These are phyloP conservation scores for Suillus sp. DNA, from an alignment of 768 basidiomycete species.

Conservation along the genomic window DNA sequence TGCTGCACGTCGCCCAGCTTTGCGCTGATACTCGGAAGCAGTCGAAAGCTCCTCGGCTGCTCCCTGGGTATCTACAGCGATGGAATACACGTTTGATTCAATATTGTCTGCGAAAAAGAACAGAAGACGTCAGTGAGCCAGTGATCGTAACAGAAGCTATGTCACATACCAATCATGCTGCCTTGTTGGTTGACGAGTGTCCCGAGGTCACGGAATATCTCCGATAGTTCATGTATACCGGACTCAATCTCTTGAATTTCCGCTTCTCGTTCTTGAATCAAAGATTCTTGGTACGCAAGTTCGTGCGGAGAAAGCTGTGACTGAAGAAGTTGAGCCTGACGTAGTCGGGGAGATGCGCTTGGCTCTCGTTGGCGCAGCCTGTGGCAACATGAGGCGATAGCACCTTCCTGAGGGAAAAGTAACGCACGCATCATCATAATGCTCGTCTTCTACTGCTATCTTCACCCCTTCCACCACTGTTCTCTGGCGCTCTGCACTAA, in stretches of 20 bases:
- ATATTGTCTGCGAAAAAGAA: conserved; percentile 73
- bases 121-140: background rate
- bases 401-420: background rate
- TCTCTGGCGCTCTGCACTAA: conserved; percentile 87
- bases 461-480: conserved; percentile 88
- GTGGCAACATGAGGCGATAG: background rate
- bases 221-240: conserved; percentile 93
- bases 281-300: conserved; percentile 92
- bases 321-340: conserved; percentile 72
- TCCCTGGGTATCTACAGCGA: conserved; percentile 77
- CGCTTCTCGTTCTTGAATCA: conserved; percentile 78
- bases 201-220: conserved; percentile 96
- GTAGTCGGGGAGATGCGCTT: conserved; percentile 54
- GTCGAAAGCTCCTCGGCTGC: conserved; percentile 87
- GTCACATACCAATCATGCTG: conserved; percentile 80
- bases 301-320: conserved; percentile 86
- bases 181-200: conserved; percentile 95
- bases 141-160: background rate
- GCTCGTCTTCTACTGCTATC: conserved; percentile 74
- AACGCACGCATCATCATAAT: conserved; percentile 14
- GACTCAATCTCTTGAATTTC: conserved; percentile 97
- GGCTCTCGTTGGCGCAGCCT: conserved; percentile 31
- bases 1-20: conserved; percentile 85
- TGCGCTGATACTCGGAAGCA: conserved; percentile 92
- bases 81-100: conserved; percentile 87